Base-by-base conservation (phyloP, 2,329 filamentous ascomycete species). In the Aureobasidium namibiae region DNA sequence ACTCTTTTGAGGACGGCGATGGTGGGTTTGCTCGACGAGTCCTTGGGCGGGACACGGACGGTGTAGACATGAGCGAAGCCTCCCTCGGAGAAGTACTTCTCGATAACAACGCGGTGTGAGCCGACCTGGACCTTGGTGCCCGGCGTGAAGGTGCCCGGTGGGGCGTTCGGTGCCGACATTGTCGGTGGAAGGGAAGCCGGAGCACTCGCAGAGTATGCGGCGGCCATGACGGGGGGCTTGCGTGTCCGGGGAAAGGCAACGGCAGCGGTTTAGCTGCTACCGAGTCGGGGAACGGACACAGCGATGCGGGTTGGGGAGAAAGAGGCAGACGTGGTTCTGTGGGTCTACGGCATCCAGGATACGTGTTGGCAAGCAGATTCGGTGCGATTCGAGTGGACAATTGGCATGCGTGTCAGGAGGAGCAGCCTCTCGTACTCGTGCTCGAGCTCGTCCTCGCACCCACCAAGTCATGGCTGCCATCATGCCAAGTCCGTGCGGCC, bases 1-100 rank as follows among this genome's bases (percentile, higher is more conserved):
- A 99, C 94, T 70, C 94, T 82, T 80, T 99, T 96, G 69, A 96
- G 79, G 50, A 96, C 92, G 13, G 90, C 91, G 67, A 85, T 79
- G 67, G 95, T 88, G 64, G 88, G 87, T 63, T 89, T 88, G 72
- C 89, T 84, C 1, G 41, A 42, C 10, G 33, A 41, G 69, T 92
- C 78, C 60, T 89, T 81, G 65, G 86, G 82, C 34, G 90, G 85
- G 62, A 97, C 79, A 72, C 89, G 90, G 71, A 97, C 94, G 52
- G 97, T 86, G 76, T 99, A 99, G 69, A 99, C 94, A 74, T 99
- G 94, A 67, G 94, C 94, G 70, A 99, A 99, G 41, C 94, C 94
- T 66, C 94, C 94, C 76, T 99, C 94, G 63, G 94, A 97, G 50
- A 99, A 86, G 75, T 99, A 99, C 73, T 92, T 94, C 71, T 96